phyloP scores from a whole-genome alignment of 2,329 filamentous ascomycete species.

The Penicillium vulpinum region DNA sequence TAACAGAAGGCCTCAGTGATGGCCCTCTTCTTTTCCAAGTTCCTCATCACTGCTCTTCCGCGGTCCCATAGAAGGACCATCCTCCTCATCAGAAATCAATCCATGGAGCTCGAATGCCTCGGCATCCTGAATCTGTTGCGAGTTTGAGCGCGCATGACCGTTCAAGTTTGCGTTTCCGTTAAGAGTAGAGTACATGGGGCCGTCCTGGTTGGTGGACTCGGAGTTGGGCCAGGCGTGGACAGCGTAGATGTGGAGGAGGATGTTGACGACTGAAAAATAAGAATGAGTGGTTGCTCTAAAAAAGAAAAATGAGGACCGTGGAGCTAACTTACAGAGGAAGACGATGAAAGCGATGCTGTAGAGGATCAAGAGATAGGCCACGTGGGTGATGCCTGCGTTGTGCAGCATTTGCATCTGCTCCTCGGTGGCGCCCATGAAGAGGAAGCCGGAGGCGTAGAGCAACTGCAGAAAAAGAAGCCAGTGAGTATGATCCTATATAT shows the following conservation, averaged over 20 bases:
- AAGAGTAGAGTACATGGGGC: slow-evolving; percentile 17
- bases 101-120: slow-evolving; percentile 94
- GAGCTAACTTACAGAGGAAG: slow-evolving; percentile 68
- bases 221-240: slow-evolving; percentile 54
- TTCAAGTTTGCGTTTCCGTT: slow-evolving; percentile 35
- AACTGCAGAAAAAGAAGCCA: slow-evolving; percentile 56
- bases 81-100: slow-evolving; percentile 84
- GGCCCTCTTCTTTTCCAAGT: slow-evolving; percentile 21
- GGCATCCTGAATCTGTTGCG: slow-evolving; percentile 68
- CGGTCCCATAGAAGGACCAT: slow-evolving; percentile 38
- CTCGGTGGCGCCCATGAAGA: slow-evolving; percentile 97
- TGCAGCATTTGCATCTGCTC: slow-evolving; percentile 86
- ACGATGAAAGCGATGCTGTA: slow-evolving; percentile 87
- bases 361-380: slow-evolving; percentile 87
- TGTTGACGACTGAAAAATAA: slow-evolving; percentile 63
- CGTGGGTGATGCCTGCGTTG: slow-evolving; percentile 75
- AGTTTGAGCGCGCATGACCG: slow-evolving; percentile 44
- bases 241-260: slow-evolving; percentile 83
- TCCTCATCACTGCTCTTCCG: slow-evolving; percentile 37
- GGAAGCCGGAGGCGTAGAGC: slow-evolving; percentile 85
- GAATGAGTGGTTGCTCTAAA: slow-evolving; percentile 8
- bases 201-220: slow-evolving; percentile 22
- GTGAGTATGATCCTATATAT: slow-evolving; percentile 28
- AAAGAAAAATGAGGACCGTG: background rate
- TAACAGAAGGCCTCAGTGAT: background rate